Evolutionary conservation across 1,284 basidiomycete genomes (phyloP).

Genomic region (Flammula alnicola): DNA sequence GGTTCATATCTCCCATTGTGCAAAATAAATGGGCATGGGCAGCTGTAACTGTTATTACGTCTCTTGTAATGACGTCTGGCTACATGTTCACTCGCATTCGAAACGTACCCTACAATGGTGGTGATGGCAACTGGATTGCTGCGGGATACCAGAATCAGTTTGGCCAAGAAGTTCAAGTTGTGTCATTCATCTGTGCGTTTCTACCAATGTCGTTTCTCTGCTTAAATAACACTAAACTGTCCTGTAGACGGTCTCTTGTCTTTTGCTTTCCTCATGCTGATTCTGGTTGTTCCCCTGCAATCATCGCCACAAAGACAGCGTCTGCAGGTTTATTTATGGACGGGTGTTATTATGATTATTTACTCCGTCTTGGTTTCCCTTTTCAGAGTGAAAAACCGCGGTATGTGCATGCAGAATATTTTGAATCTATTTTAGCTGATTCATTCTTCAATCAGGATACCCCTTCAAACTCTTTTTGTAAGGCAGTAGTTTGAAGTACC

Average conservation of each 20-base stretch:
- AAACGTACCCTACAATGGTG: slow-evolving; percentile 72
- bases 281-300: slow-evolving; percentile 82
- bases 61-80: slow-evolving; percentile 86
- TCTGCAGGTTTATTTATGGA: slow-evolving; percentile 90
- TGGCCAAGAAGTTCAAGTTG: slow-evolving; percentile 91
- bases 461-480: slow-evolving; percentile 79
- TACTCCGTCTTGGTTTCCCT: slow-evolving; percentile 89
- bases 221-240: background rate
- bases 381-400: slow-evolving; percentile 92
- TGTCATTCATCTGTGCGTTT: slow-evolving; percentile 82
- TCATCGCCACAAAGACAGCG: slow-evolving; percentile 79
- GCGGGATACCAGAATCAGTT: slow-evolving; percentile 90
- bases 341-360: slow-evolving; percentile 79
- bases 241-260: slow-evolving; percentile 81
- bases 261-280: slow-evolving; percentile 84
- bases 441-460: slow-evolving; percentile 54
- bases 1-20: slow-evolving; percentile 71
- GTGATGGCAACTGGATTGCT: slow-evolving; percentile 81
- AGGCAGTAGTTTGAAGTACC: slow-evolving; percentile 13
- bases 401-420: slow-evolving; percentile 41
- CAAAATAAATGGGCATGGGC: slow-evolving; percentile 86
- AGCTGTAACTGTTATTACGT: slow-evolving; percentile 60
- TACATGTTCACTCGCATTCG: slow-evolving; percentile 98
- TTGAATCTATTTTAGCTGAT: slow-evolving; percentile 5
- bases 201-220: slow-evolving; percentile 8